These are phyloP conservation scores for Calonectria hawksworthii DNA, from an alignment of 2,329 filamentous ascomycete genomes.

Conservation along the genomic window DNA sequence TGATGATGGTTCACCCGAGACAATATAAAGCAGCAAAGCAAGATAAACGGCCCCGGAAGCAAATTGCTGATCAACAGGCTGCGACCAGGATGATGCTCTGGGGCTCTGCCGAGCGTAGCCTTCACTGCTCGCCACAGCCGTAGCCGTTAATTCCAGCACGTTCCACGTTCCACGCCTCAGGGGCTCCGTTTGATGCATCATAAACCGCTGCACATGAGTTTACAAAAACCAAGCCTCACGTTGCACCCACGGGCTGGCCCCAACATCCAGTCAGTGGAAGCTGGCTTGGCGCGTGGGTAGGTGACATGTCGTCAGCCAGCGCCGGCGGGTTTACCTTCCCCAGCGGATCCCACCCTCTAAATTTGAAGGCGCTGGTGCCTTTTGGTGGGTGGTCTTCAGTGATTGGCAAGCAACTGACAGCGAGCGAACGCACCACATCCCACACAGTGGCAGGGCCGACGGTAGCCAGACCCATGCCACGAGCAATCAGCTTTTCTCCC, in stretches of 20 bases:
- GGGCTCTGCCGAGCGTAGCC: not conserved
- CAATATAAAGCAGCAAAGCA: not conserved
- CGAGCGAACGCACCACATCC: constrained; percentile 18
- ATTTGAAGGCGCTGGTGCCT: constrained; percentile 4
- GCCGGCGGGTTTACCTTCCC: constrained; percentile 18
- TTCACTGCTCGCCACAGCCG: not conserved
- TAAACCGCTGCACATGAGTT: not conserved
- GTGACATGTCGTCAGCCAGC: constrained; percentile 6
- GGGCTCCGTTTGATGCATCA: constrained; percentile 5
- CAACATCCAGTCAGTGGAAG: constrained; percentile 8
- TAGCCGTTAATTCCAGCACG: constrained; percentile 13
- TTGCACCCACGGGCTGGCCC: not conserved
- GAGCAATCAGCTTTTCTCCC: constrained; percentile 41
- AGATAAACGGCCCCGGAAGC: not conserved
- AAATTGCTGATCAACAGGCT: not conserved
- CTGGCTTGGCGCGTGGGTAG: constrained; percentile 15
- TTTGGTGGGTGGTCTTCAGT: constrained; percentile 18
- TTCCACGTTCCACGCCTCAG: constrained; percentile 11
- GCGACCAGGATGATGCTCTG: not conserved
- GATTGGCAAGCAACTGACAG: constrained; percentile 3
- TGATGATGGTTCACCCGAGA: not conserved
- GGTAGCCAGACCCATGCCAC: constrained; percentile 37
- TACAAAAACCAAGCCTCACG: not conserved
- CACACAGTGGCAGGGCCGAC: constrained; percentile 24
- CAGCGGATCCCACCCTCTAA: constrained; percentile 26